Base-by-base conservation (phyloP, 2,329 filamentous ascomycete genomes). In the Chaetomium strumarium region DNA sequence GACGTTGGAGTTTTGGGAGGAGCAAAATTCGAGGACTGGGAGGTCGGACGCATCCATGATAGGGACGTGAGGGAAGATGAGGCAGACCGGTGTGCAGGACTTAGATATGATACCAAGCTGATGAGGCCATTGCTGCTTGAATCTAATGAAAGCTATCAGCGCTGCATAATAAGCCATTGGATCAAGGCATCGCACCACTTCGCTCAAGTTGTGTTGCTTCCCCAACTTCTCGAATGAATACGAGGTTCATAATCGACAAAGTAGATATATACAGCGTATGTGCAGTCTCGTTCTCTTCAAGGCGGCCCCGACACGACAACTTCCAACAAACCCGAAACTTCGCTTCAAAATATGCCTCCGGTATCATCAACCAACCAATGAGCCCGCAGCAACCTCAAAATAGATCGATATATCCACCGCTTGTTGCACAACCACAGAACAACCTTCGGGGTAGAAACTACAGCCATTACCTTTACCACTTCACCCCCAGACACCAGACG, bases 1-100 rank as follows among this genome's bases (percentile, higher is more conserved):
- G 72, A 96, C 91, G 37, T 70, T 96, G 64, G 91, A 96, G 71
- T 96, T 96, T 72, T 96, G 88, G 67, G 92, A 97, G 63, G 82
- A 86, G 71, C 46, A 45, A 40, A 70, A 78, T 7, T 52, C 68
- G 12, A 64, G 67, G 37, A 63, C 55, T 46, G 42, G 33, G 7
- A 24, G 24, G 24, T 24, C 24, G 24, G 24, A 24, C 24, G 24
- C 24, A 7, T 24, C 24, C 24, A 24, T 24, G 24, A 24, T 24
- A 24, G 24, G 24, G 24, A 7, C 4, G 7, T 24, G 24, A 24
- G 24, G 24, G 24, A 24, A 7, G 24, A 24, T 24, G 24, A 24
- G 24, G 24, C 4, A 24, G 7, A 24, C 24, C 24, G 24, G 4
- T 4, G 24, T 24, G 24, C 7, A 24, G n/a, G n/a, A n/a, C n/a